Base-by-base conservation (phyloP, 225 moss, liverwort and hornwort genomes). In the Physcomitrium patens region DNA sequence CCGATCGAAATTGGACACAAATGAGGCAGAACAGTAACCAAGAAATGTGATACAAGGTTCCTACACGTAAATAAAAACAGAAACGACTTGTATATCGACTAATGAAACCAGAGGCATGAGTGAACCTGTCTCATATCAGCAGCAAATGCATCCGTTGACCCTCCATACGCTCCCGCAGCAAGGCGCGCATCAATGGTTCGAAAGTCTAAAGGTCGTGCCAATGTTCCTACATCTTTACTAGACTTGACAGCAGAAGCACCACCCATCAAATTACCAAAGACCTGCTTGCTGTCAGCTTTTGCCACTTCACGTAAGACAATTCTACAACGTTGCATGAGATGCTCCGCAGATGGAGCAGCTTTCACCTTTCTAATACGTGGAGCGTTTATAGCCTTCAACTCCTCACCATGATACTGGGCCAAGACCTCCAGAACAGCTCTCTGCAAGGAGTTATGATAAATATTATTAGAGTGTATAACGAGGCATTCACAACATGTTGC, bases 251-350 rank as follows among this genome's bases (percentile, higher is more conserved):
- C 70, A 48, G 73, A 68, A 62, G 79, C 74, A 56, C 82, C 74
- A 49, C 75, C 84, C 65, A 79, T 76, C 51, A 89, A 51, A 81
- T 83, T 86, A 80, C 86, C 79, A 31, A 89, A 84, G 26, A 81
- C 74, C 65, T 83, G 83, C 64, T 83, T 83, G 70, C 58, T 85
- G 61, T 95, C 95, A 47, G 91, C 88, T 74, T 85, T 85, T 75
- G 88, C 88, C 65, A 88, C 88, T 83, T 95, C 92, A 54, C 95
- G 93, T 61, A 95, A 88, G 60, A 95, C 95, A 70, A 95, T 95
- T 46, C 95, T 89, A 80, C 95, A 95, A 51, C 91, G 86, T 78
- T 95, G 93, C 91, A 93, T 93, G n/a, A 95, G 92, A 61, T 92
- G 91, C 82, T 95, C 93, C 59, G 89, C 79, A 55, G 95, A 95